Conservation (phyloP, 768 basidiomycete genomes). For the Lepiota venenata region DNA sequence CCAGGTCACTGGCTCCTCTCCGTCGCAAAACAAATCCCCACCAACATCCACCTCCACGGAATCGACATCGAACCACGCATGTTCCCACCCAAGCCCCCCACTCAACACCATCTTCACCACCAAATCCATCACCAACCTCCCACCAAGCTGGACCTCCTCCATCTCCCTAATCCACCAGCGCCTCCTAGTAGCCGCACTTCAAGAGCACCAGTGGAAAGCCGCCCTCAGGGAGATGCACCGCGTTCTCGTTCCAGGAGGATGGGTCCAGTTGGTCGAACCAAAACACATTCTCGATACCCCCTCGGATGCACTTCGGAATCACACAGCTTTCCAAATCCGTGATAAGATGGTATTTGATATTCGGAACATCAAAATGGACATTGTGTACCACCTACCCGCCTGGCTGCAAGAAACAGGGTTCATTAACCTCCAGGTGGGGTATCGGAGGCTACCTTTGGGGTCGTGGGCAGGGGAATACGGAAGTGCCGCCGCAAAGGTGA, state of each 20-base stretch:
- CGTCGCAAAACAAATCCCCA: neutral
- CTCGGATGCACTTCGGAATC: neutral
- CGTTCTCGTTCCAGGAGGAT: constrained; percentile 9
- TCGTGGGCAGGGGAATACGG: constrained; percentile 3
- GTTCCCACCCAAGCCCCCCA: neutral
- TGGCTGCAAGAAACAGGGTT: constrained; percentile 5
- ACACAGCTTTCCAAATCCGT: neutral
- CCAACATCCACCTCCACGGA: neutral
- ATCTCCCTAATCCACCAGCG: constrained; percentile 5
- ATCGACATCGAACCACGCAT: constrained; percentile 1
- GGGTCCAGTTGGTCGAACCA: constrained; percentile 12
- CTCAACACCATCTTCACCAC: neutral
- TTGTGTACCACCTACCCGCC: neutral
- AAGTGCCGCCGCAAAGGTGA: neutral
- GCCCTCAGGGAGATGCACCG: constrained; percentile 6
- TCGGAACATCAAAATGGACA: constrained; percentile 4
- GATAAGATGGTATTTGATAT: neutral
- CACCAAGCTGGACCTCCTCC: neutral
- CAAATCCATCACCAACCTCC: neutral
- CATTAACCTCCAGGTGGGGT: neutral
- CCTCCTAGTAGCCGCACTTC: neutral
- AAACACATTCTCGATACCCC: neutral
- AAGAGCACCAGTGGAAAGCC: constrained; percentile 8
- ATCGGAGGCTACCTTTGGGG: neutral
- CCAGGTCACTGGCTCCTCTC: neutral